phyloP scores from a whole-genome alignment of 78 protist genomes.

The Bigelowiella natans region DNA sequence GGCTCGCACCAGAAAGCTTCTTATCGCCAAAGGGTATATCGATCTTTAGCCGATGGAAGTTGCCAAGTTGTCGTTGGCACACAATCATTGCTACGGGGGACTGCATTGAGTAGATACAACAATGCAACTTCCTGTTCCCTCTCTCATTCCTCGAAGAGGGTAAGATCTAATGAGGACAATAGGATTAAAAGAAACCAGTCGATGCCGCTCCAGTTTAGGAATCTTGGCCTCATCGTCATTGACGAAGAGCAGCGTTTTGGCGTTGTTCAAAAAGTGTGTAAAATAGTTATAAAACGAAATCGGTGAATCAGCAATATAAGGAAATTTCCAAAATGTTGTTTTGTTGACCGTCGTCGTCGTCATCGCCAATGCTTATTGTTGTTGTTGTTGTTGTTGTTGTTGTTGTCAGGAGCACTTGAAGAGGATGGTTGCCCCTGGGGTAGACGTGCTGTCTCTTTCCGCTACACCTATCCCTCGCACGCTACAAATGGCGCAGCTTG shows the following conservation, averaged over 20 bases:
- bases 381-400: background rate
- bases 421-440: background rate
- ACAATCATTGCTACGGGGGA: background rate
- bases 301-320: too few relatives aligned
- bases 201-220: background rate
- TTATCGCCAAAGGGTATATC: too few relatives aligned
- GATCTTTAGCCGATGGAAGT: too few relatives aligned
- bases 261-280: background rate
- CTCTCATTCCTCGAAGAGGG: too few relatives aligned
- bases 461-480: slow-evolving; percentile 49
- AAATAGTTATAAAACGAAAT: background rate
- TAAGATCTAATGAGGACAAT: too few relatives aligned
- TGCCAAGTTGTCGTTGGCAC: too few relatives aligned
- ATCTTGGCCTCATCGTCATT: slow-evolving; percentile 25
- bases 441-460: slow-evolving; percentile 3
- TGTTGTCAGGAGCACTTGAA: slow-evolving; percentile 7
- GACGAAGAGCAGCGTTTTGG: slow-evolving; percentile 45
- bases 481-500: slow-evolving; percentile 5
- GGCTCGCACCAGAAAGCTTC: background rate
- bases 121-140: too few relatives aligned
- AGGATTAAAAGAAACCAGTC: background rate
- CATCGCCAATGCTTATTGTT: background rate
- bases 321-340: too few relatives aligned
- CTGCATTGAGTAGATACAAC: too few relatives aligned
- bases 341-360: background rate